Percentiles rank a stretch among this genome's conserved stretches.
phyloP scores from a whole-genome alignment of 495 filamentous ascomycete genomes.

The Penicillium diatomitis region DNA sequence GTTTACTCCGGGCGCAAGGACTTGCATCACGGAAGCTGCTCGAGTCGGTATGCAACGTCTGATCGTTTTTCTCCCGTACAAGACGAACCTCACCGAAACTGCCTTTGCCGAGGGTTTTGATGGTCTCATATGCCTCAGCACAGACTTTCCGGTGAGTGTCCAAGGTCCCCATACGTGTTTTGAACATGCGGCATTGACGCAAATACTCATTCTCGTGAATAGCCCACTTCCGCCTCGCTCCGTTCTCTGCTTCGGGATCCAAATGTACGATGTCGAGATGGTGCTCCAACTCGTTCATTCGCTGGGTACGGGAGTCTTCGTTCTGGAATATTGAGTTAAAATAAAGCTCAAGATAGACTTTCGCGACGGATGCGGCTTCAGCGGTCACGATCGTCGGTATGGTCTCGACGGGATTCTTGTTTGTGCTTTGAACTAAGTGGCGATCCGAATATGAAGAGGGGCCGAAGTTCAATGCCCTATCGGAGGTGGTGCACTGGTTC shows the following conservation, averaged over 20 bases:
- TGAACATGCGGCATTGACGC: constrained; percentile 61
- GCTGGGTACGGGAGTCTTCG: constrained; percentile 51
- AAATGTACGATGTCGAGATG: constrained; percentile 44
- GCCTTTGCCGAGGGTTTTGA: constrained; percentile 86
- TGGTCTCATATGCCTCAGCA: constrained; percentile 61
- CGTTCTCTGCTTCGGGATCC: constrained; percentile 45
- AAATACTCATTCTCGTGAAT: constrained; percentile 65
- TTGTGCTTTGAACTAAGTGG: constrained; percentile 3
- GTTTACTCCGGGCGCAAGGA: neutral
- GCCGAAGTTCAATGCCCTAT: no score
- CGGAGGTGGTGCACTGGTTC: no score
- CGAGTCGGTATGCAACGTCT: constrained; percentile 1
- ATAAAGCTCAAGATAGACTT: constrained; percentile 78
- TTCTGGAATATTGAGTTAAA: constrained; percentile 56
- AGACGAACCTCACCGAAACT: constrained; percentile 89
- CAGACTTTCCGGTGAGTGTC: constrained; percentile 33
- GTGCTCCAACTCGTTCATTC: constrained; percentile 58
- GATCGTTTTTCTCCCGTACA: constrained; percentile 51
- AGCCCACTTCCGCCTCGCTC: constrained; percentile 48
- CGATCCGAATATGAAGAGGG: no score
- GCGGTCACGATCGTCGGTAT: constrained; percentile 63
- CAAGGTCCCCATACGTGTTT: constrained; percentile 44
- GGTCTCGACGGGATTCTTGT: constrained; percentile 9
- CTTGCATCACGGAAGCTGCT: neutral
- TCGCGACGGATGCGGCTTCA: constrained; percentile 69